Conservation (phyloP, 2,329 filamentous ascomycete species). For the Aspergillus sp. region DNA sequence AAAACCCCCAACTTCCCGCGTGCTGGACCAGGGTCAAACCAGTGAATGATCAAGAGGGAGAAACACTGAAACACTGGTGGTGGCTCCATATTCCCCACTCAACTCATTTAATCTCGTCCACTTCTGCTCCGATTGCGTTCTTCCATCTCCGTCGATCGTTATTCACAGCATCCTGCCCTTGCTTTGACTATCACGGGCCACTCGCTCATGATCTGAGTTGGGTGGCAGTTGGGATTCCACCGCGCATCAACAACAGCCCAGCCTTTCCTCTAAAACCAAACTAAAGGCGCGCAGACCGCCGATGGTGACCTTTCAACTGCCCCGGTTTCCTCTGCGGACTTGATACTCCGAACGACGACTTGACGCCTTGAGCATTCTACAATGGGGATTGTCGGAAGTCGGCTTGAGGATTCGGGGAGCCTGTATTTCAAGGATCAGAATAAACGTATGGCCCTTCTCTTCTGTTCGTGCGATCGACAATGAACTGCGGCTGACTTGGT, state of each 20-base stretch:
- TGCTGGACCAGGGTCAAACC: background rate
- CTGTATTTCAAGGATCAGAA: constrained; percentile 89
- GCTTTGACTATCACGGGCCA: constrained; percentile 1
- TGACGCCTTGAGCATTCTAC: constrained; percentile 38
- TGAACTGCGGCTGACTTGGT: background rate
- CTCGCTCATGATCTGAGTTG: constrained; percentile 4
- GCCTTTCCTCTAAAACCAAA: constrained; percentile 18
- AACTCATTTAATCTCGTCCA: constrained; percentile 2
- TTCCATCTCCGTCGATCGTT: constrained; percentile 7
- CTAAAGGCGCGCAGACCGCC: constrained; percentile 29
- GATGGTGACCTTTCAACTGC: constrained; percentile 32
- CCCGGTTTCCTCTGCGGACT: constrained; percentile 28
- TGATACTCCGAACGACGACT: constrained; percentile 28
- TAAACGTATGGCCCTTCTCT: constrained; percentile 59
- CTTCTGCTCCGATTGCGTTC: background rate
- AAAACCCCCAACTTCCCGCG: background rate
- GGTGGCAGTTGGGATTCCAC: constrained; percentile 1
- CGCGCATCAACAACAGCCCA: background rate
- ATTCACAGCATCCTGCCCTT: constrained; percentile 3
- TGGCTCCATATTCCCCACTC: constrained; percentile 11
- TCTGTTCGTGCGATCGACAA: background rate
- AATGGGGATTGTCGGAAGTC: constrained; percentile 94
- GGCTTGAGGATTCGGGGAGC: constrained; percentile 73
- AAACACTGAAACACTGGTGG: background rate
- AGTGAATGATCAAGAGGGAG: constrained; percentile 1